These are phyloP conservation scores for Auxenochlorella pyrenoidosa DNA, from an alignment of 139 green algal genomes.

Conservation along the genomic window DNA sequence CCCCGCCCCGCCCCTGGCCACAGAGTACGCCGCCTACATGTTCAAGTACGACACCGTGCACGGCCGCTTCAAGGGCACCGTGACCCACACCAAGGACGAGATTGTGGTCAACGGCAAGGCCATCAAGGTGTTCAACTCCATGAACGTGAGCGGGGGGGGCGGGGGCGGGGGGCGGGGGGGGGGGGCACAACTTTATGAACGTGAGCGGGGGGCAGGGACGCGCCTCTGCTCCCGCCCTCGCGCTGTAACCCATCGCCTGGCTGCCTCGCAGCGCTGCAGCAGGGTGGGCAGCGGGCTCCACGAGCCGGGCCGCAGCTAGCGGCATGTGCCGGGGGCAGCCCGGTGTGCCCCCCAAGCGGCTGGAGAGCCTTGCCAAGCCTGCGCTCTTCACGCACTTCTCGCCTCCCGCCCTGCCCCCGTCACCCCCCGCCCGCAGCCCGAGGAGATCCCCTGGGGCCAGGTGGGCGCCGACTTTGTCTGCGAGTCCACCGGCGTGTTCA, in stretches of 20 bases:
- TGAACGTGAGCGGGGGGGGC: slow-evolving; percentile 25
- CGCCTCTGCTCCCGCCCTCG: too few species aligned
- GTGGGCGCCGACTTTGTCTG: slow-evolving; percentile 86
- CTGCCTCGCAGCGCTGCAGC: too few species aligned
- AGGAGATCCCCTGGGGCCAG: slow-evolving; percentile 86
- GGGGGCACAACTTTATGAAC: too few species aligned
- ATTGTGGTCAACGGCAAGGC: slow-evolving; percentile 78
- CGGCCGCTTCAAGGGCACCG: slow-evolving; percentile 65
- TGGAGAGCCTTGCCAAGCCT: too few species aligned
- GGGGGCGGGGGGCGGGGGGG: too few species aligned
- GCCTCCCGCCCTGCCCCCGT: background rate
- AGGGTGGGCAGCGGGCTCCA: too few species aligned
- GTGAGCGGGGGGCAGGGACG: too few species aligned
- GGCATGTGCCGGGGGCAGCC: too few species aligned
- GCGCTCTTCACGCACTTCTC: background rate
- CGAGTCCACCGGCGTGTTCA: slow-evolving; percentile 97
- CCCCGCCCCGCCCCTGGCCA: too few species aligned
- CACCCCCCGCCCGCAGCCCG: slow-evolving; percentile 62
- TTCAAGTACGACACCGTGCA: slow-evolving; percentile 94
- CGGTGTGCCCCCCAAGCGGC: too few species aligned
- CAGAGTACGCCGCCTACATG: slow-evolving; percentile 82
- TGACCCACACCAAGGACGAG: slow-evolving; percentile 54
- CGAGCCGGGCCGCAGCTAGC: too few species aligned
- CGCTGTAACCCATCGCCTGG: too few species aligned
- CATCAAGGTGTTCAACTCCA: slow-evolving; percentile 77